These are phyloP conservation scores for Alternaria rosae DNA, from an alignment of 2,329 filamentous ascomycete genomes.

Conservation along the genomic window DNA sequence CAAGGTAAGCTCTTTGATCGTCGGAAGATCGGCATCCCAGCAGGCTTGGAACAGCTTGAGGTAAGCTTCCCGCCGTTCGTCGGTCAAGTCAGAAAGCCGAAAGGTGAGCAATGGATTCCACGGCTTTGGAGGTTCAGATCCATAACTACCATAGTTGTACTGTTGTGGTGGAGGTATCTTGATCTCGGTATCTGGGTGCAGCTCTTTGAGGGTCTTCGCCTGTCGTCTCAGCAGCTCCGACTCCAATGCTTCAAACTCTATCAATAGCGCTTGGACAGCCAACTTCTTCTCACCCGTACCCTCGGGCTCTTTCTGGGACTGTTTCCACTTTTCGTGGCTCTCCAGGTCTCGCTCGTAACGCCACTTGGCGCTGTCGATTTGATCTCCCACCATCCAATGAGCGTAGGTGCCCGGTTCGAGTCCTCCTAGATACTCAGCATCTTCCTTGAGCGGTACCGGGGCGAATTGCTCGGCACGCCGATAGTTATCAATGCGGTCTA, in stretches of 20 bases:
- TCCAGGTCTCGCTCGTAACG: slow-evolving; percentile 49
- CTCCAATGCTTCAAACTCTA: slow-evolving; percentile 65
- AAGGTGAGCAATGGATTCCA: slow-evolving; percentile 53
- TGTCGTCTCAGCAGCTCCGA: slow-evolving; percentile 62
- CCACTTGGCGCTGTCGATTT: slow-evolving; percentile 50
- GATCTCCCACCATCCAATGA: slow-evolving; percentile 60
- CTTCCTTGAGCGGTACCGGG: slow-evolving; percentile 49
- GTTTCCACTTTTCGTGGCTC: slow-evolving; percentile 29
- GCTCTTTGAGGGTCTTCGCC: slow-evolving; percentile 71
- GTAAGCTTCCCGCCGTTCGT: slow-evolving; percentile 66
- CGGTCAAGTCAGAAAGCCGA: slow-evolving; percentile 57
- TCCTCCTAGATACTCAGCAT: slow-evolving; percentile 59
- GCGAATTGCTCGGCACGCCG: not conserved
- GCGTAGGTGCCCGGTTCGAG: slow-evolving; percentile 66
- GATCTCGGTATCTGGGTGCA: slow-evolving; percentile 59
- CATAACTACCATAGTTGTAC: not conserved
- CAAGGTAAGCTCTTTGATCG: slow-evolving; percentile 70
- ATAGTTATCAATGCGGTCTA: not conserved
- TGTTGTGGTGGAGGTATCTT: not conserved
- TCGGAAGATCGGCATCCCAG: slow-evolving; percentile 72
- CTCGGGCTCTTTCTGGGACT: slow-evolving; percentile 28
- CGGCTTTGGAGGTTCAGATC: slow-evolving; percentile 21
- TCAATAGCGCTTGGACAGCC: slow-evolving; percentile 61
- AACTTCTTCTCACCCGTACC: slow-evolving; percentile 62
- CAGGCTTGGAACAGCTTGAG: slow-evolving; percentile 74